Conservation (phyloP, 768 basidiomycete species). For the Kwoniella bestiolae region DNA sequence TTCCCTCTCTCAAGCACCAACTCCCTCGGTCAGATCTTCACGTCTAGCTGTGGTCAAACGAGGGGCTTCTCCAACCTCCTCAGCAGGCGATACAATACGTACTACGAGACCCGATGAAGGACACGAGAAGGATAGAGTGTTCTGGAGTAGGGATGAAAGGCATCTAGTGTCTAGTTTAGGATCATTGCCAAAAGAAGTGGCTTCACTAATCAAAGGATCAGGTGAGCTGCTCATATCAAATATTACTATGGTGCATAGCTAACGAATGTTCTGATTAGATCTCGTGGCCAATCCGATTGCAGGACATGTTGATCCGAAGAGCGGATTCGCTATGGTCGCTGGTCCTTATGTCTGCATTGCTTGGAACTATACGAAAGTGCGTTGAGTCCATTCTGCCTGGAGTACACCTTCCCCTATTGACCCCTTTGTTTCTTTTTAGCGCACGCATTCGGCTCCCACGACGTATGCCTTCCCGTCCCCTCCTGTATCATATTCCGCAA, state of each 20-base stretch:
- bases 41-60: constrained; percentile 17
- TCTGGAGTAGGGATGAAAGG: constrained; percentile 40
- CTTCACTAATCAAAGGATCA: constrained; percentile 32
- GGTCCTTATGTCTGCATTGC: constrained; percentile 45
- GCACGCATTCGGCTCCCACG: constrained; percentile 47
- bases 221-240: constrained; percentile 28
- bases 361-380: constrained; percentile 56
- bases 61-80: constrained; percentile 37
- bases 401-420: background rate
- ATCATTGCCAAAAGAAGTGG: constrained; percentile 41
- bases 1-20: constrained; percentile 23
- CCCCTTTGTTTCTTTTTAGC: constrained; percentile 22
- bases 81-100: constrained; percentile 43
- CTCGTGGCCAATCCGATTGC: constrained; percentile 28
- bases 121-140: constrained; percentile 21
- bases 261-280: constrained; percentile 20
- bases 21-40: constrained; percentile 32
- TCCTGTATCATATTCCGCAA: constrained; percentile 18
- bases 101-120: constrained; percentile 31
- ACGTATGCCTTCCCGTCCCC: constrained; percentile 55
- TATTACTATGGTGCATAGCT: background rate
- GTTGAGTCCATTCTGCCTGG: constrained; percentile 3
- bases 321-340: constrained; percentile 54
- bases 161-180: constrained; percentile 33
- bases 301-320: constrained; percentile 42